These are phyloP conservation scores for Clausena lansium DNA, from an alignment of 345 rosid genomes.

Conservation along the genomic window DNA sequence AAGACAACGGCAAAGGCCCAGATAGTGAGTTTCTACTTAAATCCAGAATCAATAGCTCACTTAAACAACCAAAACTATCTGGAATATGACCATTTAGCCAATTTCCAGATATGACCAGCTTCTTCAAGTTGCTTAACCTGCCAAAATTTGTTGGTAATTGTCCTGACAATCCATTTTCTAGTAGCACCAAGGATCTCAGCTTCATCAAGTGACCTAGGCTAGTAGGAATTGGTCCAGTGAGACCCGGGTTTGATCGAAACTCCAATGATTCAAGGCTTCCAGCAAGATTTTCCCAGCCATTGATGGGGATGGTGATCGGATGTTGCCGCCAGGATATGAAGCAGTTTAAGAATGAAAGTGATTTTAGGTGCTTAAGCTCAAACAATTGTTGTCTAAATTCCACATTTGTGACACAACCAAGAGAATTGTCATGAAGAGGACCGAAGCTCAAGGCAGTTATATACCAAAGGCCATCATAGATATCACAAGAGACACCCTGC, in stretches of 20 bases:
- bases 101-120: slow-evolving; percentile 74
- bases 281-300: slow-evolving; percentile 56
- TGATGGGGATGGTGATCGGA: slow-evolving; percentile 38
- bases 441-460: slow-evolving; percentile 78
- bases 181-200: slow-evolving; percentile 70
- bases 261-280: slow-evolving; percentile 61
- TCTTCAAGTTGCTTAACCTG: slow-evolving; percentile 52
- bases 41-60: slow-evolving; percentile 66
- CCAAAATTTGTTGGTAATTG: slow-evolving; percentile 48
- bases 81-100: slow-evolving; percentile 60
- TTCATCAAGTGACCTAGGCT: slow-evolving; percentile 48
- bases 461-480: slow-evolving; percentile 74
- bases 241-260: slow-evolving; percentile 78
- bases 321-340: slow-evolving; percentile 45
- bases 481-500: slow-evolving; percentile 92
- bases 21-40: slow-evolving; percentile 71
- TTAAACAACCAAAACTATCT: slow-evolving; percentile 41
- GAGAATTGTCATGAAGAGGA: slow-evolving; percentile 65
- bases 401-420: slow-evolving; percentile 51
- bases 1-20: slow-evolving; percentile 52
- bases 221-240: slow-evolving; percentile 62
- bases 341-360: slow-evolving; percentile 67
- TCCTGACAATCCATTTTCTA: slow-evolving; percentile 71
- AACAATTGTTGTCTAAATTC: slow-evolving; percentile 63
- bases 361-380: slow-evolving; percentile 73